Base-by-base conservation (phyloP, 306 rosid species). In the Mucuna pruriens region DNA sequence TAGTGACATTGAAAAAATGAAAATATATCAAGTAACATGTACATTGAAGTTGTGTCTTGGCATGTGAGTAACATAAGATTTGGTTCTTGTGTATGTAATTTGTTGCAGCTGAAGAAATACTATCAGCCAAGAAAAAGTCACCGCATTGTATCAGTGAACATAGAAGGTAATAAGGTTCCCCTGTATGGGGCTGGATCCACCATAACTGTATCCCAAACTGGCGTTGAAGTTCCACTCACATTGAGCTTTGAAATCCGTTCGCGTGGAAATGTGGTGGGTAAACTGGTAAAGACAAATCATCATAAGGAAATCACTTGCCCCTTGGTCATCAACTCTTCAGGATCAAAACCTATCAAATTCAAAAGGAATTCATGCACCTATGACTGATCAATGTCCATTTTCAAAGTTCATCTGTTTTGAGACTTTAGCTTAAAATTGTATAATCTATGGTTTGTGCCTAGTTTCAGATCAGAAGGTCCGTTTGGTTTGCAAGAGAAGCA, bases 91-190 rank as follows among this genome's bases (percentile, higher is more conserved):
- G 31, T 20, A 63, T 19, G 22, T 83, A 52, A 61, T 23, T 69
- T 13, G 19, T 57, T 84, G 85, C 89, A 96, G 99, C 82, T 92
- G 82, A 91, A 87, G 88, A 95, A 93, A 80, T 86, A 90, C 81
- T 93, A 87, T 81, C 97, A 93, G 71, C 99, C 98, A 51, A 86
- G 99, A 76, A 90, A 90, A 57, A 96, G 99, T 80, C 83, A 77
- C 75, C 77, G 94, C 4, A 77, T 57, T 4, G 92, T 86, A 75
- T 62, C 88, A 79, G 86, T 87, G 77, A 87, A 81, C 48, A 1
- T 86, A 7, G 86, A 78, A 83, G 99, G 99, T 48, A 83, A 66
- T 4, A 96, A 93, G 82, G 88, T 93, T 83, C 98, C 99, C 12
- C 78, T 96, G 7, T 96, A 96, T 73, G 98, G 99, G 17, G 98